Conservation (phyloP, 2,329 filamentous ascomycete genomes). For the Exophiala alcalophila region DNA sequence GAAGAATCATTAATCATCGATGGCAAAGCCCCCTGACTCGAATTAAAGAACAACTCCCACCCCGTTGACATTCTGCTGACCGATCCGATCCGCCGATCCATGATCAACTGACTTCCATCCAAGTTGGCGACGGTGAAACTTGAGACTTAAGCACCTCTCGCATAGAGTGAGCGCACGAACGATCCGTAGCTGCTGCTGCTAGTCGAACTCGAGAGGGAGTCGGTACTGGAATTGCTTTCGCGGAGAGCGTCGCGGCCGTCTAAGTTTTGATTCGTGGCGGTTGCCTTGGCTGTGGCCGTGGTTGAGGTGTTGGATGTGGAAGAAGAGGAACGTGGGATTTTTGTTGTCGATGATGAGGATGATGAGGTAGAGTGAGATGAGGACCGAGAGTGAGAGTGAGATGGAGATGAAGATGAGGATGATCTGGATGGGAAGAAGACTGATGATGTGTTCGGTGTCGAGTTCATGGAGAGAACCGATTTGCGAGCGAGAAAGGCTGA, state of each 20-base stretch:
- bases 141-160: too few relatives aligned
- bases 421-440: conserved; percentile 1
- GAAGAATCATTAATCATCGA: too few relatives aligned
- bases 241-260: not conserved
- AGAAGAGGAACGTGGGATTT: too few relatives aligned
- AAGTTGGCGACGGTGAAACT: too few relatives aligned
- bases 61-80: too few relatives aligned
- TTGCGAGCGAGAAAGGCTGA: conserved; percentile 15
- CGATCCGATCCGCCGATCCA: too few relatives aligned
- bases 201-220: conserved; percentile 10
- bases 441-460: not conserved
- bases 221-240: conserved; percentile 1
- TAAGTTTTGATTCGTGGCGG: not conserved
- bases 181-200: conserved; percentile 13
- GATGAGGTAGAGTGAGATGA: too few relatives aligned
- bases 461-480: conserved; percentile 12
- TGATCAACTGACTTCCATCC: too few relatives aligned
- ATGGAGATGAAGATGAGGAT: not conserved
- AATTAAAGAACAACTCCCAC: too few relatives aligned
- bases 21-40: too few relatives aligned
- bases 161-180: conserved; percentile 9
- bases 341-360: conserved; percentile 4
- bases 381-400: too few relatives aligned
- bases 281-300: not conserved
- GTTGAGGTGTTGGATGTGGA: conserved; percentile 3